Conservation (phyloP, 2,329 filamentous ascomycete genomes). For the Cryphonectria japonica region DNA sequence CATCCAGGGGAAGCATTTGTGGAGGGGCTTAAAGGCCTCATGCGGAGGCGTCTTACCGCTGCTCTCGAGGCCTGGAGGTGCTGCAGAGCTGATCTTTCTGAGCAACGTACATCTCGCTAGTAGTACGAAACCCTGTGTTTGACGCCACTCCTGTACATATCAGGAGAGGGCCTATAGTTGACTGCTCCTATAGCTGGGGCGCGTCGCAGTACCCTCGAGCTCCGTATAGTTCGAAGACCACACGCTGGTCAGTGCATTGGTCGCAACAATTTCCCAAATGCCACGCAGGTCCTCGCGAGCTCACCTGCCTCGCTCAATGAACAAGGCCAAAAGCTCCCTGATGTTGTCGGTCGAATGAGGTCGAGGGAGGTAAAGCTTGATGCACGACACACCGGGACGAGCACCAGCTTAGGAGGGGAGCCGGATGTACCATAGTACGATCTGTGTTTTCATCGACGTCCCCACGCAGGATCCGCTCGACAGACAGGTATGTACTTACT, state of each 20-base stretch:
- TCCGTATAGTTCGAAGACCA: background rate
- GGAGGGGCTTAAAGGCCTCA: background rate
- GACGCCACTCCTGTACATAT: constrained; percentile 5
- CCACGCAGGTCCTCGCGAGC: background rate
- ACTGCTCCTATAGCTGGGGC: background rate
- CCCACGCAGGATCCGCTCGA: constrained; percentile 25
- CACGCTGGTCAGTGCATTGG: background rate
- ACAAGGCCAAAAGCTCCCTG: background rate
- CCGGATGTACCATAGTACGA: constrained; percentile 21
- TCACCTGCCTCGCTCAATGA: background rate
- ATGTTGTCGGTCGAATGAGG: background rate
- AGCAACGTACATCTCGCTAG: background rate
- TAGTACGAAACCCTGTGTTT: constrained; percentile 1
- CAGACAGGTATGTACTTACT: constrained; percentile 5
- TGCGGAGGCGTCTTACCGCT: background rate
- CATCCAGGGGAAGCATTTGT: background rate
- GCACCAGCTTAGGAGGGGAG: constrained; percentile 16
- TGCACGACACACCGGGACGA: constrained; percentile 15
- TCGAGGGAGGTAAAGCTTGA: background rate
- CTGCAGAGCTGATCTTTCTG: background rate
- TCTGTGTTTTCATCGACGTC: constrained; percentile 22
- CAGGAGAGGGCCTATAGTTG: background rate
- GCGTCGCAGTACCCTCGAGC: background rate
- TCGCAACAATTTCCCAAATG: background rate
- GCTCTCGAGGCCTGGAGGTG: background rate